Evolutionary conservation across 352 stramenopile species (phyloP).

Genomic region (Pythium pyrilobum): DNA sequence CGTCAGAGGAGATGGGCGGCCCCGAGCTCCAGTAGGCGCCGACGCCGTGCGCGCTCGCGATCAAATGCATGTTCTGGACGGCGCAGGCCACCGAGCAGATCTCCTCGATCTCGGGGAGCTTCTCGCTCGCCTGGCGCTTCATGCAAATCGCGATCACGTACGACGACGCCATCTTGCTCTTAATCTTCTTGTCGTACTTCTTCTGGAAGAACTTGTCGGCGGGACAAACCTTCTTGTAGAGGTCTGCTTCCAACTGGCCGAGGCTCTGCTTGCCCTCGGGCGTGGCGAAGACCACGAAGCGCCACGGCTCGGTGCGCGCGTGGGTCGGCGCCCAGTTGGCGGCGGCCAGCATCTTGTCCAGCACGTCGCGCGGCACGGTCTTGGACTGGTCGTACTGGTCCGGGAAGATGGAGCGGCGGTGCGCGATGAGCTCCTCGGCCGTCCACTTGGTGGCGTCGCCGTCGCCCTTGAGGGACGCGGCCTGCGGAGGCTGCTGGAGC

Average conservation of each 20-base stretch:
- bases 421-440: conserved; percentile 71
- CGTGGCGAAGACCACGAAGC: conserved; percentile 68
- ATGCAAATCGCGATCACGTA: conserved; percentile 85
- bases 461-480: conserved; percentile 10
- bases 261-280: conserved; percentile 47
- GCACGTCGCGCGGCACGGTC: conserved; percentile 42
- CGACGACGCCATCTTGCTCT: conserved; percentile 60
- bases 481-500: conserved; percentile 20
- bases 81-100: conserved; percentile 66
- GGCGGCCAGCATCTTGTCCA: conserved; percentile 72
- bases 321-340: conserved; percentile 85
- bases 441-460: conserved; percentile 32
- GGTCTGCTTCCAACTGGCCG: conserved; percentile 53
- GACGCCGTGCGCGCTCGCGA: conserved; percentile 55
- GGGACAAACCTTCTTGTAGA: conserved; percentile 65
- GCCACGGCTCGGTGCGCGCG: conserved; percentile 76
- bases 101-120: conserved; percentile 79
- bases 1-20: conserved; percentile 45
- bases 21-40: conserved; percentile 87
- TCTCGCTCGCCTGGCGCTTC: conserved; percentile 80
- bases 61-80: conserved; percentile 84
- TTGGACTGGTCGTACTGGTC: conserved; percentile 55
- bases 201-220: conserved; percentile 66
- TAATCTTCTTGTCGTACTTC: conserved; percentile 78
- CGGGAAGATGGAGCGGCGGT: conserved; percentile 74